Percentiles rank a stretch among this genome's conserved stretches.
phyloP scores from a whole-genome alignment of 2,329 filamentous ascomycete genomes.

The Stemphylium lycopersici region DNA sequence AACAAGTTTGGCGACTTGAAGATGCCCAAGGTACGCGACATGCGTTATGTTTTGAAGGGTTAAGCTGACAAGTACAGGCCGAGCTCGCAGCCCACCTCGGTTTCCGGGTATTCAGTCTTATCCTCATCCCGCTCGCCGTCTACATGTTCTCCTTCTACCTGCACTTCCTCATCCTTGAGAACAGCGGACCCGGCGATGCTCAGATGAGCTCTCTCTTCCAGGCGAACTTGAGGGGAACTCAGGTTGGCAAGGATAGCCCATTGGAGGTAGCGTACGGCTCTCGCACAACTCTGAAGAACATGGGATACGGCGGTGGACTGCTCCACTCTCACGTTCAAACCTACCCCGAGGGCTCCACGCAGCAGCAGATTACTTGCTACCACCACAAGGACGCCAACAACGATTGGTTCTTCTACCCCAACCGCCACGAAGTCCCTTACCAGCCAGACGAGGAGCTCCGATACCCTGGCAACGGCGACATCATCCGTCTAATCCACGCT shows the following conservation, averaged over 20 bases:
- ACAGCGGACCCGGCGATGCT: slow-evolving; percentile 94
- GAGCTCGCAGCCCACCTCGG: slow-evolving; percentile 77
- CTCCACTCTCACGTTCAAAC: slow-evolving; percentile 97
- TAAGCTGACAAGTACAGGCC: slow-evolving; percentile 51
- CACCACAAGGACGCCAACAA: slow-evolving; percentile 99
- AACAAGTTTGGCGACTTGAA: slow-evolving; percentile 94
- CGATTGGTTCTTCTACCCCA: slow-evolving; percentile 99
- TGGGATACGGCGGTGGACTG: slow-evolving; percentile 97
- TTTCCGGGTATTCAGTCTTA: slow-evolving; percentile 83
- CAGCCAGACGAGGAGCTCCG: slow-evolving; percentile 71
- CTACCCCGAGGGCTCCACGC: slow-evolving; percentile 87
- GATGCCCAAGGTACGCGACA: slow-evolving; percentile 73
- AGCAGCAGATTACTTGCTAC: slow-evolving; percentile 99
- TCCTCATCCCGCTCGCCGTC: slow-evolving; percentile 84
- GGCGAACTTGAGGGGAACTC: slow-evolving; percentile 90
- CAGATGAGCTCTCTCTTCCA: slow-evolving; percentile 99
- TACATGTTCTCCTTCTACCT: slow-evolving; percentile 96
- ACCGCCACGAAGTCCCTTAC: slow-evolving; percentile 76
- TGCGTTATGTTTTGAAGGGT: not conserved
- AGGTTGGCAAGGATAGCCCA: slow-evolving; percentile 92
- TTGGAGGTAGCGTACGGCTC: slow-evolving; percentile 91
- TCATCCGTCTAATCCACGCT: slow-evolving; percentile 87
- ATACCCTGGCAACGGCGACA: slow-evolving; percentile 77
- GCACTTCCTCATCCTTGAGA: slow-evolving; percentile 92
- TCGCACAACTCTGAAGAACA: slow-evolving; percentile 93